Evolutionary conservation across 2,329 filamentous ascomycete genomes (phyloP), one percentile per base, ranked within the genome.

Genomic region (Sporothrix protearum): DNA sequence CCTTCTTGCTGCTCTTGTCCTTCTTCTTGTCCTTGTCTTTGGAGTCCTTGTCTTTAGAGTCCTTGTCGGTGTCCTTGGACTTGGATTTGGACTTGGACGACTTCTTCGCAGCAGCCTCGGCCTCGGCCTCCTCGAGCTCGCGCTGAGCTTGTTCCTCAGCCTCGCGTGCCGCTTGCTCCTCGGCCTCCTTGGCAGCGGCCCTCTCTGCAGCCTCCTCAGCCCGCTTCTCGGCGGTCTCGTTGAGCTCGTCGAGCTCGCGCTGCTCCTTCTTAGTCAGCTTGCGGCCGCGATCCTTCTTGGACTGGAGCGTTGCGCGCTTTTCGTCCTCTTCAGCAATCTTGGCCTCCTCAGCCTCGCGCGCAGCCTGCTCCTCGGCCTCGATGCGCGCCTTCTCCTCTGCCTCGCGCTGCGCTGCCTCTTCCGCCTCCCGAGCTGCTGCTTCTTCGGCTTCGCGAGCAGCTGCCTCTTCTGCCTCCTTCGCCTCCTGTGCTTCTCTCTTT

Each of bases 251-350:
- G 51, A 80, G 77, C 45, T 78, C 77, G 25, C 76, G 76, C 70
- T 79, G 77, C 3, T 79, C 77, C 33, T 75, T 76, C 68, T 74
- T 78, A 25, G 22, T 74, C 22, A 79, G 75, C 71, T 78, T 80
- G 67, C 72, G 75, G 74, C 74, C 73, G 49, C 73, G 76, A 47
- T 75, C 77, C 61, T 76, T 74, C 72, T 78, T 81, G 2, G 73
- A 74, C 45, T 74, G 76, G 2, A 81, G 77, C 6, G 75, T 74
- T 28, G 77, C 77, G 16, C 79, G 74, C 68, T 82, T 80, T 36
- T 79, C 76, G 0, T 78, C 78, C 71, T 83, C 81, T 68, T 81
- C 79, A 16, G 80, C 81, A 47, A 81, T 79, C 67, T 80, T 79
- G 22, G 79, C 79, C 19, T 79, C 80, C 28, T 82, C 76, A 3